phyloP scores from a whole-genome alignment of 2,329 filamentous ascomycete species.

The Ramichloridium luteum region DNA sequence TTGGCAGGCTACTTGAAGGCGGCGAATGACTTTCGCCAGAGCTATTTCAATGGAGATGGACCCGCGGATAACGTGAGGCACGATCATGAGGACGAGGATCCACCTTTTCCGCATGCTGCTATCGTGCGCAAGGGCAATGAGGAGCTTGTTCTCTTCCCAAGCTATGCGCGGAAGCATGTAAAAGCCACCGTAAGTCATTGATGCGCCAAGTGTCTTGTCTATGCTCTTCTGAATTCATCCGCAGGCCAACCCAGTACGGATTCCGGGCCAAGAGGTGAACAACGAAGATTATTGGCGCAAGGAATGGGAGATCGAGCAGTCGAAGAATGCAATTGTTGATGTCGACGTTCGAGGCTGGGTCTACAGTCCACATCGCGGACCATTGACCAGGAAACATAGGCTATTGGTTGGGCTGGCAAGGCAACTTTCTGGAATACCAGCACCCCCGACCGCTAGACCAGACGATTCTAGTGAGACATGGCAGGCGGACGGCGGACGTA shows the following conservation, averaged over 20 bases:
- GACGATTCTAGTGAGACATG: conserved; percentile 29
- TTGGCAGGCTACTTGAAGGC: conserved; percentile 61
- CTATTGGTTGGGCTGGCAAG: conserved; percentile 76
- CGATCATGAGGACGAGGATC: conserved; percentile 25
- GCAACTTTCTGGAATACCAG: conserved; percentile 74
- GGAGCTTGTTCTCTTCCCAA: conserved; percentile 91
- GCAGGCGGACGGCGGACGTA: conserved; percentile 1
- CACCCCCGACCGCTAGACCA: conserved; percentile 38
- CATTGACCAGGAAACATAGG: conserved; percentile 76
- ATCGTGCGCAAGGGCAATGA: conserved; percentile 70
- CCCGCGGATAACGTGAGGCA: conserved; percentile 10
- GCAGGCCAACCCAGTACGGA: too few species aligned
- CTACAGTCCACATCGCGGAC: conserved; percentile 72
- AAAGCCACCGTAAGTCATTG: conserved; percentile 31
- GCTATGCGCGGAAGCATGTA: conserved; percentile 68
- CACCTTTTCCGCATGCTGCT: conserved; percentile 73
- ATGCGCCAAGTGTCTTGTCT: conserved; percentile 2
- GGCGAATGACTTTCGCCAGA: conserved; percentile 58
- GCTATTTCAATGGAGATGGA: conserved; percentile 38
- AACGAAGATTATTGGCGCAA: conserved; percentile 56
- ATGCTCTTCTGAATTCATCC: conserved; percentile 7
- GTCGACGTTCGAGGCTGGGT: conserved; percentile 95
- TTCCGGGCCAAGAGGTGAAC: conserved; percentile 13
- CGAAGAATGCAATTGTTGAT: conserved; percentile 76
- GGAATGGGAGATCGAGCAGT: conserved; percentile 69